Evolutionary conservation across 306 rosid genomes (phyloP).

Genomic region (Sicyos edulis): DNA sequence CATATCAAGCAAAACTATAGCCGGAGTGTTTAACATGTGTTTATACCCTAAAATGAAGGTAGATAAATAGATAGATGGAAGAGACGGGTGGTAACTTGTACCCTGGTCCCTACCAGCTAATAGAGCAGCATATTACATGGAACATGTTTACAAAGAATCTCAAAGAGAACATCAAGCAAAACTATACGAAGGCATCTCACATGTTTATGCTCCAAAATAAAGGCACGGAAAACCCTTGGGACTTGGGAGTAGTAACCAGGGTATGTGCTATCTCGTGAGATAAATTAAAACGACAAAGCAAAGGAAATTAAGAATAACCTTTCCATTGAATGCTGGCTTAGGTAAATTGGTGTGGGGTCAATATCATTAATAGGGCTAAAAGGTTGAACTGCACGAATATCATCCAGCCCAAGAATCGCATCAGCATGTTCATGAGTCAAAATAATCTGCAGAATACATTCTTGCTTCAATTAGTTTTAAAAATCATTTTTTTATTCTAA

Average conservation of each 20-base stretch:
- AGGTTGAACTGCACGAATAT: constrained; percentile 82
- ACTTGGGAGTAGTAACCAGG: background rate
- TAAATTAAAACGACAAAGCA: background rate
- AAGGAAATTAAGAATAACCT: constrained; percentile 42
- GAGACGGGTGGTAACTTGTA: background rate
- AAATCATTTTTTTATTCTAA: background rate
- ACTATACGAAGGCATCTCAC: background rate
- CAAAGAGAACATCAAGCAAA: background rate
- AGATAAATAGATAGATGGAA: background rate
- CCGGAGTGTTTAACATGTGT: background rate
- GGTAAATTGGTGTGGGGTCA: constrained; percentile 73
- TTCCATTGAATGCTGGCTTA: constrained; percentile 75
- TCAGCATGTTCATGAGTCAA: constrained; percentile 99
- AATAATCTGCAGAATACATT: constrained; percentile 60
- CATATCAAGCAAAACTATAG: too few relatives aligned
- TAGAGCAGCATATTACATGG: background rate
- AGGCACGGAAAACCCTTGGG: background rate
- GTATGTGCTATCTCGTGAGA: background rate
- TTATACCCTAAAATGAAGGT: background rate
- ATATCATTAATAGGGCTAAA: constrained; percentile 75
- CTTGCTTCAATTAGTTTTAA: background rate
- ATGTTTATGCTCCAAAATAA: background rate
- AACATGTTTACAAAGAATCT: constrained; percentile 2
- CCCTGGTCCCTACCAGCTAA: background rate
- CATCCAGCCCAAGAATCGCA: constrained; percentile 99